phyloP scores from a whole-genome alignment of 306 rosid genomes.

The Vigna radiata region DNA sequence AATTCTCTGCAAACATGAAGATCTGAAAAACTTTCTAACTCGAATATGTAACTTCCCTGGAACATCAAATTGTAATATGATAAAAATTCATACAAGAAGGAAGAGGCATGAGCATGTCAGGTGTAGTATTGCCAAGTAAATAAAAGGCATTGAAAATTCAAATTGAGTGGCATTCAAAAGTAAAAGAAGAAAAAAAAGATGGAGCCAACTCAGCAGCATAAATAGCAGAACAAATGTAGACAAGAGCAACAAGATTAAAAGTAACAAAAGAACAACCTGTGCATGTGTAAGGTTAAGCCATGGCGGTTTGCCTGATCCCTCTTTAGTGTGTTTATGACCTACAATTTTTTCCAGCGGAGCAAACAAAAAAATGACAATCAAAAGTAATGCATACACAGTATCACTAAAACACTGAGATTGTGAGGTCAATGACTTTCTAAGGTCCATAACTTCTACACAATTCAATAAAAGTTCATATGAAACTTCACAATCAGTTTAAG shows the following conservation, averaged over 20 bases:
- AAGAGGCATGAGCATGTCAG: conserved; percentile 19
- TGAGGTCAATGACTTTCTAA: not conserved
- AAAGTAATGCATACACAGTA: conserved; percentile 5
- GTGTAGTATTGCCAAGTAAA: conserved; percentile 1
- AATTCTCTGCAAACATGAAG: conserved; percentile 84
- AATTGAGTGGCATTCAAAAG: not conserved
- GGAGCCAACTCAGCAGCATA: not conserved
- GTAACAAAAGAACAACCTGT: conserved; percentile 58
- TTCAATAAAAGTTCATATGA: not conserved
- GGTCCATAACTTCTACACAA: conserved; percentile 9
- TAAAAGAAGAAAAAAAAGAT: not conserved
- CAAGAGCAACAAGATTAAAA: conserved; percentile 25
- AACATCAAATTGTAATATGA: conserved; percentile 40
- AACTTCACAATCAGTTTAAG: conserved; percentile 1
- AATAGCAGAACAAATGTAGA: conserved; percentile 16
- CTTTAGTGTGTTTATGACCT: conserved; percentile 87
- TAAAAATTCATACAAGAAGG: conserved; percentile 8
- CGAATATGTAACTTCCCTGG: conserved; percentile 91
- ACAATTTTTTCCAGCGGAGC: conserved; percentile 35
- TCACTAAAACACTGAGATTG: not conserved
- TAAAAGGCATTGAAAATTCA: conserved; percentile 10
- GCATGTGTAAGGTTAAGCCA: conserved; percentile 76
- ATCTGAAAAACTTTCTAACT: conserved; percentile 80
- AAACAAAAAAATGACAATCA: not conserved
- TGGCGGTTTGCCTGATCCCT: conserved; percentile 89